Conservation (phyloP, 306 rosid species). For the Trifolium subterraneum region DNA sequence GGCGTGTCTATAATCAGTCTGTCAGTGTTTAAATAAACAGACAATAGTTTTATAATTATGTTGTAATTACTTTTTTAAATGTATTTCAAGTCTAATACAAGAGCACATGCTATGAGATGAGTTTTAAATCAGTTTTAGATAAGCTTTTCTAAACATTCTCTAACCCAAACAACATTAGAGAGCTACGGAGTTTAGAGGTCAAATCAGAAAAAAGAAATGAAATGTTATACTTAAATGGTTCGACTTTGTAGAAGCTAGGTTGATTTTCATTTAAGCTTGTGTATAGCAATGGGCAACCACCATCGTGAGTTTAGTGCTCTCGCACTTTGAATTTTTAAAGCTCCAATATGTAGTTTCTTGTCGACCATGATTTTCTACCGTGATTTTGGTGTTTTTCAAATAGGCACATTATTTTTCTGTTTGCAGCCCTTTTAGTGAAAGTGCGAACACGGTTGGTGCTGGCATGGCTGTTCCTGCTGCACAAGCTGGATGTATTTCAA, state of each 20-base stretch:
- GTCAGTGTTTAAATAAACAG: not conserved
- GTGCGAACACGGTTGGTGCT: constrained; percentile 73
- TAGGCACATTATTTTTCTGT: not conserved
- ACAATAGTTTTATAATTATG: not conserved
- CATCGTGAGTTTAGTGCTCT: not conserved
- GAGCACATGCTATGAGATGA: no score
- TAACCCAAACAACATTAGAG: not conserved
- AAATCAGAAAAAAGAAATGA: not conserved
- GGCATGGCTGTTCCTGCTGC: constrained; percentile 75
- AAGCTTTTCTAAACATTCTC: not conserved
- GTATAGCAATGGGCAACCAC: not conserved
- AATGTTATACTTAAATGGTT: not conserved
- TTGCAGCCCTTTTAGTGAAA: constrained; percentile 85
- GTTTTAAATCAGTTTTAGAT: not conserved
- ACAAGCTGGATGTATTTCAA: constrained; percentile 70
- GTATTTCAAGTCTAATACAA: not conserved
- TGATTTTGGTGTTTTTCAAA: not conserved
- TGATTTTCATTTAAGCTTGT: not conserved
- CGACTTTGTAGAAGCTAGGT: not conserved
- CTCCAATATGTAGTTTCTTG: not conserved
- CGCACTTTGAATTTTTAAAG: not conserved
- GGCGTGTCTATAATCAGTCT: not conserved
- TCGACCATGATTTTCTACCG: not conserved
- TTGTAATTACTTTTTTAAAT: not conserved
- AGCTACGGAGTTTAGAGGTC: not conserved